A percentile compares a stretch with the other conserved stretches of the same genome.
phyloP scores from a whole-genome alignment of 257 asterid genomes.

The Perilla frutescens region DNA sequence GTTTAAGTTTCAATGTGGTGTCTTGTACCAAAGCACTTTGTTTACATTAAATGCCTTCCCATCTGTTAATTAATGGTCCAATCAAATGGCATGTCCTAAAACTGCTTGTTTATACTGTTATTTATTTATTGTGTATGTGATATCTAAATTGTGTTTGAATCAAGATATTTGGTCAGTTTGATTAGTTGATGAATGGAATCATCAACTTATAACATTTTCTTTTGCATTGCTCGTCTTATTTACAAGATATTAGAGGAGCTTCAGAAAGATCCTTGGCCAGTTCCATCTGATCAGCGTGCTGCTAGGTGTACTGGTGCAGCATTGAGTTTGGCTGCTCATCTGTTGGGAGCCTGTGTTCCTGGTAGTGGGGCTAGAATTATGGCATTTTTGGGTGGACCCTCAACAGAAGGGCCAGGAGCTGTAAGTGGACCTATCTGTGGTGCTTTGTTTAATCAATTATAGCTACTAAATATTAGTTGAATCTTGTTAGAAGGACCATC shows the following conservation, averaged over 20 bases:
- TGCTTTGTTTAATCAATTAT: not conserved
- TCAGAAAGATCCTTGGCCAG: slow-evolving; percentile 98
- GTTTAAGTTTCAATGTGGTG: slow-evolving; percentile 14
- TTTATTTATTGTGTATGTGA: not conserved
- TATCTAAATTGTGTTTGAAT: slow-evolving; percentile 11
- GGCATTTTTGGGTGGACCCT: slow-evolving; percentile 97
- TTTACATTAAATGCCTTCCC: not conserved
- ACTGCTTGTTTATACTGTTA: not conserved
- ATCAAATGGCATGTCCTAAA: not conserved
- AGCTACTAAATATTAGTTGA: not conserved
- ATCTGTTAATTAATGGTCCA: slow-evolving; percentile 22
- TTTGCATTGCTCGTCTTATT: slow-evolving; percentile 29
- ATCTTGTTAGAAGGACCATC: slow-evolving; percentile 24
- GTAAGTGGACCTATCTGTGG: slow-evolving; percentile 55
- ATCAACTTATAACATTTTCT: slow-evolving; percentile 34
- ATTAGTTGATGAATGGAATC: slow-evolving; percentile 28
- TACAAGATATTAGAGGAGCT: slow-evolving; percentile 94
- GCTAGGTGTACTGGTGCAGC: slow-evolving; percentile 97
- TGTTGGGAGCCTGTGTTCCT: slow-evolving; percentile 94
- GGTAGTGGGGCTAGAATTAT: slow-evolving; percentile 97
- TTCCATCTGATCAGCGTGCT: slow-evolving; percentile 85
- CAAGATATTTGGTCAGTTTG: slow-evolving; percentile 14
- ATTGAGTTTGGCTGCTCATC: slow-evolving; percentile 89
- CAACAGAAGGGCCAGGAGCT: slow-evolving; percentile 93
- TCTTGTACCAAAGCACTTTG: not conserved